Conservation (phyloP, 75 land plant species). For the Sequoiadendron giganteum region DNA sequence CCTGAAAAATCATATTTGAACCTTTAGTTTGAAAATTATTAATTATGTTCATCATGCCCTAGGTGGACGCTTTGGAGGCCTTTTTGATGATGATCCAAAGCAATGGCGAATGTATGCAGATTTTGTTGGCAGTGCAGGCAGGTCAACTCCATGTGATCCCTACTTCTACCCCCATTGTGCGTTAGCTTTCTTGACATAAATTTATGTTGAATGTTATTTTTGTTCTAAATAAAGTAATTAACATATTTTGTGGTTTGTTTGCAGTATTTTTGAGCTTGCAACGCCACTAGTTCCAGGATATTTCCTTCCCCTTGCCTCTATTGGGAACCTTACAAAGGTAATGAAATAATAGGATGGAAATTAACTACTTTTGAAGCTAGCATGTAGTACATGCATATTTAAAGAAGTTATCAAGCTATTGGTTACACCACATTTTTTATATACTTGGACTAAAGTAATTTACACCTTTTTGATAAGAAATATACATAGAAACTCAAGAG, state of each 20-base stretch:
- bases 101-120: constrained; percentile 99
- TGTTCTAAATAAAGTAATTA: not conserved
- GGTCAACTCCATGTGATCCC: constrained; percentile 36
- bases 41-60: constrained; percentile 12
- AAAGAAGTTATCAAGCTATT: not conserved
- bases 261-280: constrained; percentile 93
- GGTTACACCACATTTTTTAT: not conserved
- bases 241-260: constrained; percentile 4
- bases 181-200: not conserved
- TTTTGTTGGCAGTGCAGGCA: constrained; percentile 95
- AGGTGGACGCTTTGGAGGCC: constrained; percentile 96
- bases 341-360: not conserved
- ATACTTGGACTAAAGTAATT: too few relatives aligned
- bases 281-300: constrained; percentile 80
- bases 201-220: not conserved
- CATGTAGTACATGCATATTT: not conserved
- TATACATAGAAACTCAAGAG: not conserved
- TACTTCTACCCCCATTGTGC: not conserved
- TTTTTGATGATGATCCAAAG: constrained; percentile 99
- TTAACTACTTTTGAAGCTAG: not conserved
- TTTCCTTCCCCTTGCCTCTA: constrained; percentile 89
- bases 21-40: constrained; percentile 9
- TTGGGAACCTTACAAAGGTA: constrained; percentile 97
- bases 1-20: not conserved
- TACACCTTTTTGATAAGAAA: not conserved